A percentile compares a stretch with the other conserved stretches of the same genome.
Conservation (phyloP, 106 monocot genomes). For the Posidonia australis region DNA sequence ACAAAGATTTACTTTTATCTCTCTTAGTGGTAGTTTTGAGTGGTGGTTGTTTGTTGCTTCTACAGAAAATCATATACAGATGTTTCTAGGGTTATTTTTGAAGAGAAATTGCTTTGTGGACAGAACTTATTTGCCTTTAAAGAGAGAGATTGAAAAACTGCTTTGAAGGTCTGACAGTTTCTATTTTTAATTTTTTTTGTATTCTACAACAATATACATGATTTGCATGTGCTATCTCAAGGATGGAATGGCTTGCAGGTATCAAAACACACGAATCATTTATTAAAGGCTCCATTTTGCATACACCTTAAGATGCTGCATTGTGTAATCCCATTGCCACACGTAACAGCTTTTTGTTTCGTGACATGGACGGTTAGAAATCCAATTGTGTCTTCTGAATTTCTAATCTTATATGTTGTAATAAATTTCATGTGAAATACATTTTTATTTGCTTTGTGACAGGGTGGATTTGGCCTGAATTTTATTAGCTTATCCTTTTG, state of each 20-base stretch:
- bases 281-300: conserved; percentile 90
- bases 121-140: conserved; percentile 56
- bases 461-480: too few relatives aligned
- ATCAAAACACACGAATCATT: conserved; percentile 92
- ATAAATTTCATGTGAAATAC: too few relatives aligned
- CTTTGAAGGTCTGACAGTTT: conserved; percentile 55
- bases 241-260: conserved; percentile 31
- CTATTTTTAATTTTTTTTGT: not conserved
- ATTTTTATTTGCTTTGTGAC: too few relatives aligned
- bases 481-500: too few relatives aligned
- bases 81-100: conserved; percentile 56
- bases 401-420: too few relatives aligned
- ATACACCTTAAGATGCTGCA: conserved; percentile 92
- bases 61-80: conserved; percentile 80
- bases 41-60: not conserved
- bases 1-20: not conserved
- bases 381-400: too few relatives aligned
- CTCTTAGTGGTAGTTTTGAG: not conserved
- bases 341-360: too few relatives aligned
- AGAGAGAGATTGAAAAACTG: conserved; percentile 72
- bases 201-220: not conserved
- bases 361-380: too few relatives aligned
- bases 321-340: too few relatives aligned
- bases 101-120: conserved; percentile 44
- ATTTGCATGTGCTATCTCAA: not conserved